A percentile compares a stretch with the other conserved stretches of the same genome.
Conservation (phyloP, 768 basidiomycete species). For the Crucibulum laeve region DNA sequence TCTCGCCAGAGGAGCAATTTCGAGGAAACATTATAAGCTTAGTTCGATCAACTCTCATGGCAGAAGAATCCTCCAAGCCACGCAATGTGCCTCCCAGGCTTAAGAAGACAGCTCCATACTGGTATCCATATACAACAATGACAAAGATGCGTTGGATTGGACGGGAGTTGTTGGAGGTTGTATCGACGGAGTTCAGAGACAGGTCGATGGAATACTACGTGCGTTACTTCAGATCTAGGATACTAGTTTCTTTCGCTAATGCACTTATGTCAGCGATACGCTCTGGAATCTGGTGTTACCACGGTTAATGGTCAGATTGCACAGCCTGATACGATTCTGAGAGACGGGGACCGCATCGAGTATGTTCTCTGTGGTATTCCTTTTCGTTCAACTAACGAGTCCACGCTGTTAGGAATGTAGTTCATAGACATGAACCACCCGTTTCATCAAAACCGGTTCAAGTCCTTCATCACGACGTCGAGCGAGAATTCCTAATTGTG, state of each 20-base stretch:
- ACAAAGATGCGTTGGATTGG: constrained; percentile 90
- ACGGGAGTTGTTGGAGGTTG: constrained; percentile 83
- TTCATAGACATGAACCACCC: constrained; percentile 96
- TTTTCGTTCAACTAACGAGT: constrained; percentile 1
- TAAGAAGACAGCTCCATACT: constrained; percentile 83
- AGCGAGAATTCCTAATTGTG: constrained; percentile 84
- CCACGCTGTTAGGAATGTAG: constrained; percentile 63
- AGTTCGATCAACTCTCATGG: constrained; percentile 44
- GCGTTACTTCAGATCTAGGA: constrained; percentile 25
- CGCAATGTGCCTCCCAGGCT: constrained; percentile 39
- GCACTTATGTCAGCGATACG: constrained; percentile 37
- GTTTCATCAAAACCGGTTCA: constrained; percentile 81
- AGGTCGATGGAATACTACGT: constrained; percentile 96
- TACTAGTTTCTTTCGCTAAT: constrained; percentile 1
- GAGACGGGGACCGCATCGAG: constrained; percentile 90
- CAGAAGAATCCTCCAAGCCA: constrained; percentile 25
- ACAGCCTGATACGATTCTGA: constrained; percentile 70
- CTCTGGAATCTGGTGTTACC: constrained; percentile 89
- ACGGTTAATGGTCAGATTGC: constrained; percentile 92
- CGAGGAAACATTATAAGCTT: constrained; percentile 50
- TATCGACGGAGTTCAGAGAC: constrained; percentile 93
- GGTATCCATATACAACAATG: constrained; percentile 92
- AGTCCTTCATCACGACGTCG: constrained; percentile 71
- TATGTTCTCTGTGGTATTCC: constrained; percentile 30
- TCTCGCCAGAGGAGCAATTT: constrained; percentile 53